phyloP scores from a whole-genome alignment of 139 green algal species.

The Chlorella vulgaris region DNA sequence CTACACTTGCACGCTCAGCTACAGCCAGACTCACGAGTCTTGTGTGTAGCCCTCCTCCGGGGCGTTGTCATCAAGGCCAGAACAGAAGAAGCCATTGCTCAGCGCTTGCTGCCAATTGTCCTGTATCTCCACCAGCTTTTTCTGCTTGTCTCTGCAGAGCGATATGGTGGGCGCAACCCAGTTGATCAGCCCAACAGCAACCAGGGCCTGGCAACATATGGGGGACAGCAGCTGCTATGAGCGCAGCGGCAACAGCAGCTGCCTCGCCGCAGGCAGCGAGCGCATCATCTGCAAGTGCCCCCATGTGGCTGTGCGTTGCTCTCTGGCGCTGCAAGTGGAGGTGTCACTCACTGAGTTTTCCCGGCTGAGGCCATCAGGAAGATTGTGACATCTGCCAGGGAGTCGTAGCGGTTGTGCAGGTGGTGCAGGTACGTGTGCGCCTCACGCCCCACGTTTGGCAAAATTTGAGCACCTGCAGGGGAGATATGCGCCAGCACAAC shows the following conservation, averaged over 20 bases:
- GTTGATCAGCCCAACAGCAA: not conserved
- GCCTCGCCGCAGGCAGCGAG: not conserved
- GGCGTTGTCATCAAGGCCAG: not conserved
- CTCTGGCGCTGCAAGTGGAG: no score
- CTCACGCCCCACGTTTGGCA: conserved; percentile 9
- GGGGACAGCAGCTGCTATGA: not conserved
- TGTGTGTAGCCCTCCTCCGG: not conserved
- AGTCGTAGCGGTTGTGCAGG: conserved; percentile 9
- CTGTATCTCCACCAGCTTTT: not conserved
- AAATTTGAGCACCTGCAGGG: not conserved
- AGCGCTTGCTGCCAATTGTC: not conserved
- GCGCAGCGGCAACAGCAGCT: not conserved
- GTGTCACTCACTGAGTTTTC: not conserved
- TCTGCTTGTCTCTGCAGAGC: not conserved
- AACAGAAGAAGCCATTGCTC: not conserved
- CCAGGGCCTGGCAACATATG: no score
- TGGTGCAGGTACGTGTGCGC: conserved; percentile 5
- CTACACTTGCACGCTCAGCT: not conserved
- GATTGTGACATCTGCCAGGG: conserved; percentile 13
- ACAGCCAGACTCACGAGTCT: not conserved
- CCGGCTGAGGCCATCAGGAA: not conserved
- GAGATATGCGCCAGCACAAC: not conserved
- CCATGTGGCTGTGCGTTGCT: no score
- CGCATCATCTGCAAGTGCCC: no score
- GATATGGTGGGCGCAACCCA: not conserved